Evolutionary conservation across 352 stramenopile genomes (phyloP), one percentile per base, ranked within the genome.

Genomic region (Globisporangium megalacanthum): DNA sequence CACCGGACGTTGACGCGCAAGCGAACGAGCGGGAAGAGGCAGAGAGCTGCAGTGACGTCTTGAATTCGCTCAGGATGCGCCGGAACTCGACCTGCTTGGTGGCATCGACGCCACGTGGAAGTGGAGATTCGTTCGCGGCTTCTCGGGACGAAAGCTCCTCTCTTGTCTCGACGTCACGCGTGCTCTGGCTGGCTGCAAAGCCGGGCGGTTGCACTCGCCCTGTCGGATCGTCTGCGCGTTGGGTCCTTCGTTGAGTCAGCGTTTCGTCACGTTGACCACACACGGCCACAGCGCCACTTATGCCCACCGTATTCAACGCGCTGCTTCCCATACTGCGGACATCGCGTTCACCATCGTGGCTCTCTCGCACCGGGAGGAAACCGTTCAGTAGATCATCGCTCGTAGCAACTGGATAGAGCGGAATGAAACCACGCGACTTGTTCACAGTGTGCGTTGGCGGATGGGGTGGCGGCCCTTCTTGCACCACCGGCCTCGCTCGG

Each of bases 61-160:
- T 73, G 55, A 84, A 83, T 50, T 81, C 72, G 54, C 64, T 52
- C 20, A 87, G 55, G 7, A 76, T 74, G 5, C 60, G 56, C 0
- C 73, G 56, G 56, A 84, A 84, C 61, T 83, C 74, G 13, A 63
- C 46, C 20, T 75, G 70, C 46, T 77, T 73, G 14, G 47, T 25
- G 22, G 54, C 31, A 46, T 66, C 52, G 14, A 65, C 44, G 11
- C 25, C 36, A 63, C 47, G 14, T 25, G 44, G 15, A 48, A 3
- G 35, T 6, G 14, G 9, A 33, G 20, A 19, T 20, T 13, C 6
- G 5, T 22, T 19, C 14, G 33, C 22, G 14, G n/a, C 39, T 45
- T 45, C 39, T 15, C 6, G 39, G 14, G 39, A 15, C 13, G 11
- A 14, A n/a, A 45, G 14, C 39, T 20, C 6, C 39, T 13, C 11